Evolutionary conservation across 768 basidiomycete species (phyloP).

Genomic region (Macrolepiota dolichaula): DNA sequence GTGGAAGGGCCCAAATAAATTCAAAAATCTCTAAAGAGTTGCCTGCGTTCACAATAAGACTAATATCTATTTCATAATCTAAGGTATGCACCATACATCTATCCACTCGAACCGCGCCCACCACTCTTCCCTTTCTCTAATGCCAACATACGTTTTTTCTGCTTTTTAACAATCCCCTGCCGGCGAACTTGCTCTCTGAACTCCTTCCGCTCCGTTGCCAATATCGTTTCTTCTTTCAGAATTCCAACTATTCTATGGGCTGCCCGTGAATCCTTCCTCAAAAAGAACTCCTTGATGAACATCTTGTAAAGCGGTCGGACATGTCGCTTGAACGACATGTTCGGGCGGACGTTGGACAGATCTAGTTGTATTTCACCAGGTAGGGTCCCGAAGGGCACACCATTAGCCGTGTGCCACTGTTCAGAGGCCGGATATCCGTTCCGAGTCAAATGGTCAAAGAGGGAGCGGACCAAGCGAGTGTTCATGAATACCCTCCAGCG

Average conservation of each 20-base stretch:
- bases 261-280: slow-evolving; percentile 49
- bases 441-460: slow-evolving; percentile 66
- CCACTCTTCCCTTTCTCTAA: background rate
- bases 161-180: slow-evolving; percentile 30
- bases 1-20: no score
- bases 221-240: slow-evolving; percentile 40
- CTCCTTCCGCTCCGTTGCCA: slow-evolving; percentile 27
- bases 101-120: background rate
- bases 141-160: slow-evolving; percentile 8
- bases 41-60: background rate
- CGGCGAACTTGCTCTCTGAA: slow-evolving; percentile 26
- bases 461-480: slow-evolving; percentile 36
- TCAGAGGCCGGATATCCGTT: slow-evolving; percentile 52
- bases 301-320: slow-evolving; percentile 69
- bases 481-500: slow-evolving; percentile 45
- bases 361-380: slow-evolving; percentile 17
- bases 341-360: slow-evolving; percentile 34
- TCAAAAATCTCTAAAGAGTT: background rate
- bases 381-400: slow-evolving; percentile 45
- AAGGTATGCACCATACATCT: background rate
- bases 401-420: slow-evolving; percentile 23
- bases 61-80: background rate
- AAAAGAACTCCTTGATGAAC: slow-evolving; percentile 65
- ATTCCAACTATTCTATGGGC: slow-evolving; percentile 54
- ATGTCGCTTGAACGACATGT: slow-evolving; percentile 54